Evolutionary conservation across 169 alveolate species (phyloP), one percentile per base, ranked within the genome.

Genomic region (Plasmodium billcollinsi): DNA sequence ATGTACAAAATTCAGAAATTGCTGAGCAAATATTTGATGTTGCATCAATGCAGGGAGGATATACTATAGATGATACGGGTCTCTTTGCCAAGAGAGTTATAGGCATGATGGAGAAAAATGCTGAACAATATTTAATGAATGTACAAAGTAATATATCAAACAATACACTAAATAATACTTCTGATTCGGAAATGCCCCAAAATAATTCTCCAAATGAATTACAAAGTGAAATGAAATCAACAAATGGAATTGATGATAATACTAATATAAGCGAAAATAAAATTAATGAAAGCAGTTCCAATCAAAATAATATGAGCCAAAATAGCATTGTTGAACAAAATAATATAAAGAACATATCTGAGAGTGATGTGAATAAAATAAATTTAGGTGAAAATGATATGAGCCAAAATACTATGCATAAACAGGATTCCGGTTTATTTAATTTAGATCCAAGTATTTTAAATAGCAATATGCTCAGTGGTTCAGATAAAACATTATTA

Each of bases 21-120:
- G 97, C 96, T 24, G 91, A 86, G 52, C 97, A 90, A 67, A 71
- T 94, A 63, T 63, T 93, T 66, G 97, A 94, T 67, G 89, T 94
- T 54, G 97, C 93, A 15, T 94, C 96, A 18, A 93, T 94, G 73
- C 96, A 93, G 85, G 97, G 97, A 45, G 97, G 97, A 6, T 95
- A 95, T 85, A 78, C 83, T 63, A 90, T 95, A 33, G 96, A 95
- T 80, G 97, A 95, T 71, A 95, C 97, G 0, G 94, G 96, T 12
- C 62, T 65, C 52, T 95, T 95, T 75, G 97, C 97, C 18, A 90
- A 92, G 73, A 61, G 95, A 49, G 95, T 95, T 49, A 74, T 95
- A 12, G 88, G 90, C 43, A 65, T 95, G 93, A 94, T 95, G 97
- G 94, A 89, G 62, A 88, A 92, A 50, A 96, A 94, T 70, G 97